Percentiles rank a stretch among this genome's conserved stretches.
Evolutionary conservation across 176 grass and related monocot species (phyloP).

Genomic region (Carex kokanica): DNA sequence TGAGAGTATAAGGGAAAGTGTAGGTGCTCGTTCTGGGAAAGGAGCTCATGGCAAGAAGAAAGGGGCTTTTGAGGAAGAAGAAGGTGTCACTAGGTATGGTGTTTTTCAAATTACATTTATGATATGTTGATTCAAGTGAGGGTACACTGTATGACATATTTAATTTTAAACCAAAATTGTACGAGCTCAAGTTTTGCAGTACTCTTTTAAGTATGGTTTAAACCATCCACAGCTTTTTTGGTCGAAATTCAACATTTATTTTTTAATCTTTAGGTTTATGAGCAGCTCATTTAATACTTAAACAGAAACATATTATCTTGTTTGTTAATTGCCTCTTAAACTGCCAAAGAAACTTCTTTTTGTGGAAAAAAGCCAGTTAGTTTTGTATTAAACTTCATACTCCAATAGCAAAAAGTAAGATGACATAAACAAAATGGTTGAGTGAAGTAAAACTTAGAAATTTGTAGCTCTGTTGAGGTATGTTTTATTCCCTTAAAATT

Average conservation of each 20-base stretch:
- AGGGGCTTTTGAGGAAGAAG: slow-evolving; percentile 68
- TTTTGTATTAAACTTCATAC: neutral
- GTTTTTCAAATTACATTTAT: neutral
- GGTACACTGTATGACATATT: neutral
- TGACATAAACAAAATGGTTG: neutral
- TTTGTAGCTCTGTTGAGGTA: neutral
- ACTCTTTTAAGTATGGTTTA: neutral
- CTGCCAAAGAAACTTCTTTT: neutral
- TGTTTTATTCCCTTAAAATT: neutral
- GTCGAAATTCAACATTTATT: slow-evolving; percentile 17
- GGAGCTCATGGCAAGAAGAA: slow-evolving; percentile 44
- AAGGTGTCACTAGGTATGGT: slow-evolving; percentile 54
- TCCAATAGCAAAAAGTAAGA: slow-evolving; percentile 1
- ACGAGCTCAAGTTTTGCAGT: slow-evolving; percentile 1
- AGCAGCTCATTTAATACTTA: neutral
- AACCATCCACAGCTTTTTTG: neutral
- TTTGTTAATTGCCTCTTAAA: neutral
- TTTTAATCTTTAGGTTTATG: neutral
- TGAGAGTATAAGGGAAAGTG: slow-evolving; percentile 93
- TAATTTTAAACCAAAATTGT: neutral
- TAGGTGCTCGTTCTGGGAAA: slow-evolving; percentile 81
- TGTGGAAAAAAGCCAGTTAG: neutral
- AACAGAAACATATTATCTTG: neutral
- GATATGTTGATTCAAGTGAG: neutral
- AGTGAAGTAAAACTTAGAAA: neutral